phyloP scores from a whole-genome alignment of 2,329 filamentous ascomycete species.

The Botrytis byssoidea region DNA sequence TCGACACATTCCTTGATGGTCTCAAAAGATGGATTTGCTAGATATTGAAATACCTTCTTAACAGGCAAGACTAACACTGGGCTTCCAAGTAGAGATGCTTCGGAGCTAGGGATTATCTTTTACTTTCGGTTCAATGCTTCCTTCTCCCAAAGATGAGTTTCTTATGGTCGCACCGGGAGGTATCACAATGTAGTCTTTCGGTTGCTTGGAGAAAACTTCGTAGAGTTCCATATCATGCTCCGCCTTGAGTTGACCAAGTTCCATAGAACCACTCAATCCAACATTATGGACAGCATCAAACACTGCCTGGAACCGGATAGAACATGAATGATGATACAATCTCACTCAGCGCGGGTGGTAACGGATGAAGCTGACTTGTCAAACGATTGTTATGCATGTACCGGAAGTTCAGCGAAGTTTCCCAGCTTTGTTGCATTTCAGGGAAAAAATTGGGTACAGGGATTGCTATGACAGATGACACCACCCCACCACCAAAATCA shows the following conservation, averaged over 20 bases:
- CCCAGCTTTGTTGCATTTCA: constrained; percentile 2
- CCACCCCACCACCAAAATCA: neutral
- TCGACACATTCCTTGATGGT: neutral
- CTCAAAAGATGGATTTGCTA: neutral
- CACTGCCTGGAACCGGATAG: neutral
- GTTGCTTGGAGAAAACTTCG: neutral
- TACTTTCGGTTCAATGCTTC: too few species aligned
- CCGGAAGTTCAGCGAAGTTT: neutral
- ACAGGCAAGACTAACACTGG: neutral
- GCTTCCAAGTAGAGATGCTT: neutral
- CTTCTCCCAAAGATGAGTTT: neutral
- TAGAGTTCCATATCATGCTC: neutral
- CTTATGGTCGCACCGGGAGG: neutral
- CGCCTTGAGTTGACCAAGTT: neutral
- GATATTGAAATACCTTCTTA: neutral
- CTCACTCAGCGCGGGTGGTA: neutral
- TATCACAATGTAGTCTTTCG: neutral
- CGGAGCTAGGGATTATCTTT: too few species aligned
- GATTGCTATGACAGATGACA: constrained; percentile 9
- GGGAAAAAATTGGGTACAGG: neutral
- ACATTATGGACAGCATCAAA: neutral
- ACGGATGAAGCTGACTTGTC: neutral
- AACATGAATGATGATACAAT: constrained; percentile 3
- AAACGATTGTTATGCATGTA: neutral
- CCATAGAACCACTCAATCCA: neutral